Evolutionary conservation across 768 basidiomycete species (phyloP).

Genomic region (Lentinula lateritia): DNA sequence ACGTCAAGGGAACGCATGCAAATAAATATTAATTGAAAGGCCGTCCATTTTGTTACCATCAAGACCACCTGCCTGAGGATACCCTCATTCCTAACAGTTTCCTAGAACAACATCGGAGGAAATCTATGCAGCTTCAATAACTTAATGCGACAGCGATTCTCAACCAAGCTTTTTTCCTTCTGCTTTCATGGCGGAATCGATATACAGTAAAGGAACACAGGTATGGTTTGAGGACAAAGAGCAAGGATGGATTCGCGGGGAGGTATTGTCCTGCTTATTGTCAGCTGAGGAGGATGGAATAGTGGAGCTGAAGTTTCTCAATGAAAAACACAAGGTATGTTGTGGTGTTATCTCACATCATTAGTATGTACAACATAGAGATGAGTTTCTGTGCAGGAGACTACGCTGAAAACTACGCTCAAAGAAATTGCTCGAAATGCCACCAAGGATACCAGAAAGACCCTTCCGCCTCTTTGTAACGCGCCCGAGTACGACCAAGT

Average conservation of each 20-base stretch:
- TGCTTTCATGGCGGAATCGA: slow-evolving; percentile 76
- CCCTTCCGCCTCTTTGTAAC: slow-evolving; percentile 88
- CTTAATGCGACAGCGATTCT: neutral
- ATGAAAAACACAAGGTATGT: neutral
- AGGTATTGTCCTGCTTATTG: slow-evolving; percentile 22
- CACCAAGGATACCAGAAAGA: neutral
- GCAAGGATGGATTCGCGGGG: slow-evolving; percentile 88
- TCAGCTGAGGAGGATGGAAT: neutral
- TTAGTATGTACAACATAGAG: neutral
- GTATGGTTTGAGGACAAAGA: slow-evolving; percentile 96
- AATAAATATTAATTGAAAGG: too few relatives aligned
- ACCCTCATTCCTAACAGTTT: too few relatives aligned
- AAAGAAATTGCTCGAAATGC: neutral
- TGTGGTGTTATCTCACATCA: neutral
- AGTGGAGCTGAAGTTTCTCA: neutral
- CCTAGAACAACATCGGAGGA: too few relatives aligned
- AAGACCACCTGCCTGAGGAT: too few relatives aligned
- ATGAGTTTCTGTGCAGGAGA: neutral
- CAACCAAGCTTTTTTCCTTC: neutral
- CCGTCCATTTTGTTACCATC: too few relatives aligned
- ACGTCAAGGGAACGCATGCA: too few relatives aligned
- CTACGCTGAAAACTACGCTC: neutral
- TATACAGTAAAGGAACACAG: slow-evolving; percentile 84
- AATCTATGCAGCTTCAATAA: neutral
- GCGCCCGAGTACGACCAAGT: slow-evolving; percentile 93